Evolutionary conservation across 1,284 basidiomycete species (phyloP).

Genomic region (Ustilago trichophora): DNA sequence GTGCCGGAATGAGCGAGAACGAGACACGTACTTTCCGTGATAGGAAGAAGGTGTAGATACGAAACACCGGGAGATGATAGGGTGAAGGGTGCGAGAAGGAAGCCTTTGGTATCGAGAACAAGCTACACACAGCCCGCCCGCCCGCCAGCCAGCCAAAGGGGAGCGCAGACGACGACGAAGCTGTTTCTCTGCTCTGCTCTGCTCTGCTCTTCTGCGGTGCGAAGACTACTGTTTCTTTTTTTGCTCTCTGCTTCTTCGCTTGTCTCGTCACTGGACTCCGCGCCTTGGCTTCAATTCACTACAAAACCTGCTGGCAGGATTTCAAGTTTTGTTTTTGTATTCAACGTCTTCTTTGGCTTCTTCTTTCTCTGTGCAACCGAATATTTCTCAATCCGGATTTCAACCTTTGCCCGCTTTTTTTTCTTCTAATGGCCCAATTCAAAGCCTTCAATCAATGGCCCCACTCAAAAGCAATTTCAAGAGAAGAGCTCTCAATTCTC

Average conservation of each 20-base stretch:
- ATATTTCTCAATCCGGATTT: no score
- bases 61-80: slow-evolving; percentile 22
- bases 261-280: no score
- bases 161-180: slow-evolving; percentile 10
- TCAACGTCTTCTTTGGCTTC: no score
- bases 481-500: no score
- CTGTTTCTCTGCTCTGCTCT: neutral
- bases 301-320: no score
- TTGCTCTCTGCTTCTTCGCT: neutral
- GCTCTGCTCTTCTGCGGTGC: neutral
- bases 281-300: no score
- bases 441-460: no score
- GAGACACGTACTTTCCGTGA: slow-evolving; percentile 44
- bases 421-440: no score
- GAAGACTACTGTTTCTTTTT: neutral
- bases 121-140: neutral
- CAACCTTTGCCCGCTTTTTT: no score
- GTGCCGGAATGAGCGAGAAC: neutral
- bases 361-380: no score
- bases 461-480: neutral
- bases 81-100: slow-evolving; percentile 17
- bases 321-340: no score
- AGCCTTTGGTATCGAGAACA: neutral
- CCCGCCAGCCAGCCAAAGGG: no score
- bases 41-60: slow-evolving; percentile 34